Percentiles rank a stretch among this genome's conserved stretches.
phyloP scores from a whole-genome alignment of 345 rosid species.

The Moringa oleifera region DNA sequence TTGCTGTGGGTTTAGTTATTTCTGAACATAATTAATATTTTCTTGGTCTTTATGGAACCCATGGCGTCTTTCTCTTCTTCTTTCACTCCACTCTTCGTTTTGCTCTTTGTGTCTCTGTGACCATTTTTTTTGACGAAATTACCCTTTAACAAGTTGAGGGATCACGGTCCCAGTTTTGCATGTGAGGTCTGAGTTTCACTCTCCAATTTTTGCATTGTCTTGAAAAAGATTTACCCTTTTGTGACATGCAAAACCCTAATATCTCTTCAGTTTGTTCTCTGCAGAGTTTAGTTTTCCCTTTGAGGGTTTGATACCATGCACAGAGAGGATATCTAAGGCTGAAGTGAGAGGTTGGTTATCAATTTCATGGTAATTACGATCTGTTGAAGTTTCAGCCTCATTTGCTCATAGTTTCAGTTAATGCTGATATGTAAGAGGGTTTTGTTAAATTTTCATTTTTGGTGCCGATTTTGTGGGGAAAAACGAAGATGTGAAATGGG shows the following conservation, averaged over 20 bases:
- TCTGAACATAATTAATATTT: slow-evolving; percentile 17
- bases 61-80: background rate
- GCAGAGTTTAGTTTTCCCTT: slow-evolving; percentile 12
- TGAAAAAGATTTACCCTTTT: background rate
- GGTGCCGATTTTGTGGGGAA: slow-evolving; percentile 5
- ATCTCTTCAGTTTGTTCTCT: slow-evolving; percentile 13
- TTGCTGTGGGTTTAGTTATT: background rate
- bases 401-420: slow-evolving; percentile 1
- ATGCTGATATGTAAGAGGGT: background rate
- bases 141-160: slow-evolving; percentile 3
- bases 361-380: slow-evolving; percentile 20
- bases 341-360: slow-evolving; percentile 27
- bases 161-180: slow-evolving; percentile 4
- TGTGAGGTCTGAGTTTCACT: slow-evolving; percentile 16
- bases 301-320: slow-evolving; percentile 24
- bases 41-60: slow-evolving; percentile 11
- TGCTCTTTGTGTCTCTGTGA: background rate
- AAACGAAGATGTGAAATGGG: slow-evolving; percentile 16
- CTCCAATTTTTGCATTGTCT: background rate
- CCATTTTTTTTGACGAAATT: slow-evolving; percentile 2
- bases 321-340: slow-evolving; percentile 16
- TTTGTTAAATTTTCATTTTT: slow-evolving; percentile 3
- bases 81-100: slow-evolving; percentile 9
- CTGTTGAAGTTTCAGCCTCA: slow-evolving; percentile 9
- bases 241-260: slow-evolving; percentile 16